phyloP scores from a whole-genome alignment of 2,329 filamentous ascomycete genomes.

The Xylariomycetidae sp. region DNA sequence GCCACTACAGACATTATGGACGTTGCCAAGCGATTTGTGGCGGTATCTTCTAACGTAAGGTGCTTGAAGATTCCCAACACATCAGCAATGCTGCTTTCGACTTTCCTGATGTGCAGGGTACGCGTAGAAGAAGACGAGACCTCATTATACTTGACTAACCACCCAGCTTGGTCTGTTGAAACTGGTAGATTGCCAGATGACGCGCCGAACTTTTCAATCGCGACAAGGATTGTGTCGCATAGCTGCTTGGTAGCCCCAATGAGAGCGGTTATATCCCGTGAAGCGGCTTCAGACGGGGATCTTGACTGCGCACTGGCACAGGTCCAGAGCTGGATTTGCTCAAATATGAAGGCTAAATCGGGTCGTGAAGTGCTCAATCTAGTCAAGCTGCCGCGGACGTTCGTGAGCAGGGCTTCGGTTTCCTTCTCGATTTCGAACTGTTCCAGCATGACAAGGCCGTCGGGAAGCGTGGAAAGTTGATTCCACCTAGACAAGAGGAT shows the following conservation, averaged over 20 bases:
- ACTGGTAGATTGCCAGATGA: conserved; percentile 47
- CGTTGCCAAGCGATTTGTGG: conserved; percentile 38
- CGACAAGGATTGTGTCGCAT: conserved; percentile 72
- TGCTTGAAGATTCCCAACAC: conserved; percentile 17
- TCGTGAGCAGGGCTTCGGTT: conserved; percentile 30
- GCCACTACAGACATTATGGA: conserved; percentile 55
- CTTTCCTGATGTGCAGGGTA: conserved; percentile 52
- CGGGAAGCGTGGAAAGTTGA: conserved; percentile 43
- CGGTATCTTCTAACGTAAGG: conserved; percentile 35
- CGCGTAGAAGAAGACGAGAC: conserved; percentile 47
- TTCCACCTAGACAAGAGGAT: conserved; percentile 35
- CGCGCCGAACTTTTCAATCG: conserved; percentile 66
- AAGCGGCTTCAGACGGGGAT: conserved; percentile 3
- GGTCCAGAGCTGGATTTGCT: conserved; percentile 63
- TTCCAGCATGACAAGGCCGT: conserved; percentile 38
- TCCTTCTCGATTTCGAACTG: conserved; percentile 28
- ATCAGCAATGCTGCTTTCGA: conserved; percentile 36
- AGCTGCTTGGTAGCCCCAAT: conserved; percentile 54
- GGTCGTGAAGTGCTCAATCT: conserved; percentile 41
- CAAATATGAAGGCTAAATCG: conserved; percentile 57
- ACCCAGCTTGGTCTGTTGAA: conserved; percentile 55
- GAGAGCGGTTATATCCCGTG: conserved; percentile 36
- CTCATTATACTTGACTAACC: conserved; percentile 54
- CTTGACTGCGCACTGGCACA: conserved; percentile 26
- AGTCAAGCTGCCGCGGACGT: conserved; percentile 36